Conservation (phyloP, 192 early-diverging fungal species). For the Podila minutissima region DNA sequence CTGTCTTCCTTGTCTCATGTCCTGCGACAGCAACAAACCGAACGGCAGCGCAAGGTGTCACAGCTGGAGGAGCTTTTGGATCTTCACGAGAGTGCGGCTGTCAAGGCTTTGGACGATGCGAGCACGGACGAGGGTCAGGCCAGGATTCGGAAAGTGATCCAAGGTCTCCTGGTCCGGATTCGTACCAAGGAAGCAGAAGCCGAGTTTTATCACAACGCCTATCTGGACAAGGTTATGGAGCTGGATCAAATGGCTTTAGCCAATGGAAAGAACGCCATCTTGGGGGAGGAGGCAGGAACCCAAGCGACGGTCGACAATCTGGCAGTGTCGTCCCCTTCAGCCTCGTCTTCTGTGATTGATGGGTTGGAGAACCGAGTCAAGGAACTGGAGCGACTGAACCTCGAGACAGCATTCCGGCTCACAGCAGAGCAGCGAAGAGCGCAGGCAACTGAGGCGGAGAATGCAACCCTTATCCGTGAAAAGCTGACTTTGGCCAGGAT, state of each 20-base stretch:
- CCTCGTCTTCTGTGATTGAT: conserved; percentile 11
- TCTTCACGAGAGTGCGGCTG: conserved; percentile 30
- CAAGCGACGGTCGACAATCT: conserved; percentile 11
- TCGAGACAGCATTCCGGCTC: conserved; percentile 35
- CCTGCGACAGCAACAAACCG: conserved; percentile 36
- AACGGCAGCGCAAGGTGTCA: conserved; percentile 32
- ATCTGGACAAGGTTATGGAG: conserved; percentile 49
- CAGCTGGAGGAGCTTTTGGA: conserved; percentile 44
- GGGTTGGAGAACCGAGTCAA: conserved; percentile 27
- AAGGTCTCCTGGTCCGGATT: conserved; percentile 40
- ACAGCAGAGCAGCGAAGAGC: conserved; percentile 44
- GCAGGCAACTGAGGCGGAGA: conserved; percentile 38
- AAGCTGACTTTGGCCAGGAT: conserved; percentile 40
- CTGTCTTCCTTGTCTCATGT: conserved; percentile 20
- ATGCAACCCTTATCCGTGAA: conserved; percentile 33
- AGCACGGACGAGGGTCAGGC: conserved; percentile 44
- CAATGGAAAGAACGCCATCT: conserved; percentile 22
- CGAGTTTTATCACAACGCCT: conserved; percentile 50
- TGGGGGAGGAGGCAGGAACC: not conserved
- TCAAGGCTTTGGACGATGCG: conserved; percentile 19
- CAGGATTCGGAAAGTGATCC: conserved; percentile 47
- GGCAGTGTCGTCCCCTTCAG: not conserved
- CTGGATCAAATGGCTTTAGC: conserved; percentile 42
- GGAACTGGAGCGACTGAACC: conserved; percentile 39
- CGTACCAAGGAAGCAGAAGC: conserved; percentile 49